These are phyloP conservation scores for Candida maris DNA, from an alignment of 805 yeast genomes.

Conservation along the genomic window DNA sequence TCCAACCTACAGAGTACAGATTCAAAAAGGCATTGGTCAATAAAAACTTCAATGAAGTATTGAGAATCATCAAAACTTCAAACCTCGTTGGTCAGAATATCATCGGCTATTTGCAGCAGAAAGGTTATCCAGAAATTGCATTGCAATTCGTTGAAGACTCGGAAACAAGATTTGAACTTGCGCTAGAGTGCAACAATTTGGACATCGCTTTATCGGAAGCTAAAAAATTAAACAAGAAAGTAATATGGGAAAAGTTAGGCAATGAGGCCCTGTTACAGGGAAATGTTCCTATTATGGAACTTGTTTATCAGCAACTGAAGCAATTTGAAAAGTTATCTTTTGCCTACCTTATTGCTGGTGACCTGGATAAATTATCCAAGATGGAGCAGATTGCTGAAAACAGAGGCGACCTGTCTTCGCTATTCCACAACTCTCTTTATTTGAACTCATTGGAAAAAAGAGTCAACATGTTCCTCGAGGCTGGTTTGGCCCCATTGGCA, in stretches of 20 bases:
- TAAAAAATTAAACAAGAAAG: constrained; percentile 59
- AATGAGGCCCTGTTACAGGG: constrained; percentile 89
- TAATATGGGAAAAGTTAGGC: constrained; percentile 79
- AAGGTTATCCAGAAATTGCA: constrained; percentile 97
- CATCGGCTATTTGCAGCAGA: constrained; percentile 88
- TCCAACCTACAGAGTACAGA: constrained; percentile 96
- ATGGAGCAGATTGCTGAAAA: constrained; percentile 89
- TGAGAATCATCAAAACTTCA: constrained; percentile 81
- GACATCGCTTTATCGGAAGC: constrained; percentile 89
- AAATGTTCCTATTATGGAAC: constrained; percentile 77
- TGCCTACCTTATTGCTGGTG: constrained; percentile 82
- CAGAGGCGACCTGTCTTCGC: constrained; percentile 74
- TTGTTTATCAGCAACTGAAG: constrained; percentile 83
- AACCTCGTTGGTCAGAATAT: constrained; percentile 96
- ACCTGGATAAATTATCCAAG: constrained; percentile 64
- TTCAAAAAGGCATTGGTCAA: constrained; percentile 90
- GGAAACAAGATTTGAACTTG: constrained; percentile 92
- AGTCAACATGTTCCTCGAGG: constrained; percentile 65
- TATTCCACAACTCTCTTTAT: constrained; percentile 80
- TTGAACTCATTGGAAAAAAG: constrained; percentile 72
- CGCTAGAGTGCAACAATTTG: constrained; percentile 89
- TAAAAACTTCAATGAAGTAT: constrained; percentile 86
- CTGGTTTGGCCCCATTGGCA: constrained; percentile 85
- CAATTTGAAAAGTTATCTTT: constrained; percentile 87
- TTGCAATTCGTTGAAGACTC: constrained; percentile 95